Base-by-base conservation (phyloP, 305 asterid genomes). In the Solanum chacoense region DNA sequence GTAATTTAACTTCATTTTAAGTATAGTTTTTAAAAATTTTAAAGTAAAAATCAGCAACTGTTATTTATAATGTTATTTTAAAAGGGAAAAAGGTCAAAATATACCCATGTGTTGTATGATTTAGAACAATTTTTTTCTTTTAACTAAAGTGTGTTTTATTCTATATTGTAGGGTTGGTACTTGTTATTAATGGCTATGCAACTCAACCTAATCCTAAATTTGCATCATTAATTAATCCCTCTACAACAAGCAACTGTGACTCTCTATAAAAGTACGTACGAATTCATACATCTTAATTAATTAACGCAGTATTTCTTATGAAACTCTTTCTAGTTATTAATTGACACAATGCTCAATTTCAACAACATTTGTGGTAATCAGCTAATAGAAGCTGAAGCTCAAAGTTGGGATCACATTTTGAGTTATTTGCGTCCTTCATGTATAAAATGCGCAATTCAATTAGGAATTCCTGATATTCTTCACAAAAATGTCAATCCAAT, bases 341-440 rank as follows among this genome's bases (percentile, higher is more conserved):
- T 36, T n/a, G 32, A 77, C 85, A 40, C 24, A 79, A 79, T 79
- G 85, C 36, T 28, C 13, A 79, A 26, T 28, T 8, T 8, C 14
- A 32, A 38, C 12, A 16, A 26, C 37, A 80, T 3, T 42, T 5
- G 69, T 22, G 26, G 28, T 87, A 13, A 31, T 87, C 67, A 92
- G 89, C 85, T 91, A 40, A 89, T 91, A 76, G 22, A 86, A 55
- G 93, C 91, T 50, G 91, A 91, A 90, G 88, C 90, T 69, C 94
- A 86, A 34, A 36, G 90, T 4, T 90, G 92, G 91, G 90, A 87
- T 55, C 87, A 87, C 34, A 67, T 79, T 20, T 76, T 90, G 76
- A 79, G 38, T 36, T 90, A 24, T 85, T 50, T 84, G 3, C 76
- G 63, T 3, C 84, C 92, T 55, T 35, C 63, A 28, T 84, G 90